Evolutionary conservation across 2,329 filamentous ascomycete genomes (phyloP), one percentile per base, ranked within the genome.

Genomic region (Pseudogymnoascus sp.): DNA sequence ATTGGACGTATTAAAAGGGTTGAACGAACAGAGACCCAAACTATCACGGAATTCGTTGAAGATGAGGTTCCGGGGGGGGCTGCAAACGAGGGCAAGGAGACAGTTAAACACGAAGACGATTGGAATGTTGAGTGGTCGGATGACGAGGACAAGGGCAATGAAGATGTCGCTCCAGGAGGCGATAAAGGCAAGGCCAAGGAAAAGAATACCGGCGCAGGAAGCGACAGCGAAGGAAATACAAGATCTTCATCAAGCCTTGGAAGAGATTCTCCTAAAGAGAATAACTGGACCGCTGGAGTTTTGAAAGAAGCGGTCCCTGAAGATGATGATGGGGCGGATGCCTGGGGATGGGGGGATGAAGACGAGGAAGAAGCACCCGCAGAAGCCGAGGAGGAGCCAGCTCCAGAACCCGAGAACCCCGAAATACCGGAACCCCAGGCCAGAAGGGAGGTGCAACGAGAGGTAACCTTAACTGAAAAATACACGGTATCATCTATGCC

Each of bases 401-500:
- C 33, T 21, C 28, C 44, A 59, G 31, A 3, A 18, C 21, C 50
- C 14, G 42, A 50, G 59, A 21, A 44, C 59, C 14, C 31, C 63
- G 14, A 28, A 31, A 38, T 5, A 18, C 38, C 16, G 8, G 25
- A 35, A 61, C 18, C 61, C 8, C 28, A 33, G 5, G 21, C 16
- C 40, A 35, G 21, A 16, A 31, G 21, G 21, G 61, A 60, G 37
- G 37, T 23, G 16, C 60, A 79, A 7, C 80, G 85, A 63, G 89
- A 94, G 71, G 77, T 97, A 64, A 89, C 90, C 0, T 77, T 97
- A 50, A 89, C 82, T 65, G 94, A 99, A 75, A 89, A 83, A 1
- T 99, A 96, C 74, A 90, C 87, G 64, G 89, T 96, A 61, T 97
- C 93, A 0, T 89, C 89, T 2, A 88, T 97, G 73, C 93, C 94